Base-by-base conservation (phyloP, 192 early-diverging fungal species). In the Coemansia sp. region DNA sequence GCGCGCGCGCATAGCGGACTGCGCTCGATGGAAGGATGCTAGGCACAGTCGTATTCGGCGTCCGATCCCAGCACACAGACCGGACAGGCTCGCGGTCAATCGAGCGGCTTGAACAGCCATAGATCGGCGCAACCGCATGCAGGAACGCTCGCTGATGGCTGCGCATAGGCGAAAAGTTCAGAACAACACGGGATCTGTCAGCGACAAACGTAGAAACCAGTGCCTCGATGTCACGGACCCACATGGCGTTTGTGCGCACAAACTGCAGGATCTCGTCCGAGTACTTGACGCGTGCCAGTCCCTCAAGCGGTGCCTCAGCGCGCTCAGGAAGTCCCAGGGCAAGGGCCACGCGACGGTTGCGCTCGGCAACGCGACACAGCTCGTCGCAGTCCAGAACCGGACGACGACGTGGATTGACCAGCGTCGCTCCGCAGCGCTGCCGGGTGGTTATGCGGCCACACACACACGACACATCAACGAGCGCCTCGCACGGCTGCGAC, bases 261-360 rank as follows among this genome's bases (percentile, higher is more conserved):
- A 90, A 89, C 55, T 86, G 85, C 52, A 94, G 65, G 32, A 98
- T 73, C 10, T 85, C 84, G 80, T 87, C 54, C 73, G 84, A 49
- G 84, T 93, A 63, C 67, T 77, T 36, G 80, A 73, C n/a, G 52
- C 73, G 40, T 7, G 73, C 68, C 32, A 83, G 71, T 17, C 80
- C 74, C 3, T 68, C 61, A 48, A 77, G 48, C 32, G 75, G 75
- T 2, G 71, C 68, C 5, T 76, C 75, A 11, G 60, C 72, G 10
- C 66, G 71, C n/a, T 89, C 85, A 1, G 73, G 67, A 17, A 91
- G 76, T 22, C 92, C 88, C 30, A 98, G 66, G 0, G 96, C 96
- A 33, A 86, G 75, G 0, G 95, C 94, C 11, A 98, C 77, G 17
- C 84, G 68, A 18, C 87, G 84, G 75, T 96, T 95, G 32, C 96